Percentiles rank a stretch among this genome's conserved stretches.
phyloP scores from a whole-genome alignment of 306 rosid genomes.

The Carpinus viminea region DNA sequence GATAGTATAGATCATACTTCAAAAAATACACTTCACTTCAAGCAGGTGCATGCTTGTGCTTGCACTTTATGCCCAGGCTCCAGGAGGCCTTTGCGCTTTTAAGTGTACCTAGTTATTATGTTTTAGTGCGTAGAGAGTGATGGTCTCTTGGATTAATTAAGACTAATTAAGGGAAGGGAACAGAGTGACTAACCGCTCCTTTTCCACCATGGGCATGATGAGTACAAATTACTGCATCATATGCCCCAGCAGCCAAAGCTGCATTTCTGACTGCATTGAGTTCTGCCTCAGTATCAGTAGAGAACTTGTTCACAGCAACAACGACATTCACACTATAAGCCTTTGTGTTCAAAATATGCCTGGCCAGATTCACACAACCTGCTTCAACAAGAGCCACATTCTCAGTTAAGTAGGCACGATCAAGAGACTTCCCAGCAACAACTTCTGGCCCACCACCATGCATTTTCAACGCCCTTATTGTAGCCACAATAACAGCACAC shows the following conservation, averaged over 20 bases:
- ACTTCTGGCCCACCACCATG: constrained; percentile 98
- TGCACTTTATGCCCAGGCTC: too few species aligned
- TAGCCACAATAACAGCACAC: constrained; percentile 90
- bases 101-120: background rate
- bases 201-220: constrained; percentile 98
- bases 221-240: constrained; percentile 80
- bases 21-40: background rate
- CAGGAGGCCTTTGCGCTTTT: too few species aligned
- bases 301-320: constrained; percentile 85
- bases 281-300: constrained; percentile 91
- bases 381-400: constrained; percentile 83
- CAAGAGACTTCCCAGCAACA: constrained; percentile 93
- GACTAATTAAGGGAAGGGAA: background rate
- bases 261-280: constrained; percentile 66
- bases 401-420: constrained; percentile 80
- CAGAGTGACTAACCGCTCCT: constrained; percentile 80
- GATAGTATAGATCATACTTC: too few species aligned
- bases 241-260: constrained; percentile 85
- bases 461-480: constrained; percentile 93
- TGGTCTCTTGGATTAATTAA: background rate
- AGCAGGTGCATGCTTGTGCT: too few species aligned
- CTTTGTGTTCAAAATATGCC: constrained; percentile 76
- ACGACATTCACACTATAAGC: constrained; percentile 90
- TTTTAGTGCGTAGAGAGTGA: background rate
- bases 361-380: constrained; percentile 87